Percentiles rank a stretch among this genome's conserved stretches.
Conservation (phyloP, 164 flowering plant genomes). For the Protea cynaroides region DNA sequence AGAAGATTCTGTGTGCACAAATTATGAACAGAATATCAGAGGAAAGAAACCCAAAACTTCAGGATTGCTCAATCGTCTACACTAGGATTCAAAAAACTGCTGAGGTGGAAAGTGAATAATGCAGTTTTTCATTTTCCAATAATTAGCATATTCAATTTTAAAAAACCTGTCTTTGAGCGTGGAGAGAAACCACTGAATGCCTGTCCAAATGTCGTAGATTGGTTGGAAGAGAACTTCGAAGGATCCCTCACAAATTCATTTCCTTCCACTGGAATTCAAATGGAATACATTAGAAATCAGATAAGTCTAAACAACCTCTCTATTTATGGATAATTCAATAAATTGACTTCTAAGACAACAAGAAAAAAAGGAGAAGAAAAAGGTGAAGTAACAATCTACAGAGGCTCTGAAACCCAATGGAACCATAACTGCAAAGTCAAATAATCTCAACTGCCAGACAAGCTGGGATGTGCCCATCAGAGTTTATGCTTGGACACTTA, state of each 20-base stretch:
- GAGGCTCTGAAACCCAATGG: background rate
- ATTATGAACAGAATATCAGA: constrained; percentile 2
- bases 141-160: background rate
- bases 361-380: no score
- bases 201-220: constrained; percentile 43
- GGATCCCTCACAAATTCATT: constrained; percentile 57
- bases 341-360: background rate
- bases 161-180: constrained; percentile 52
- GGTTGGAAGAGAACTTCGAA: constrained; percentile 39
- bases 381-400: background rate
- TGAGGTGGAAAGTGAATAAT: background rate
- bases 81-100: background rate
- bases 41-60: background rate
- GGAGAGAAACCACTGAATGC: constrained; percentile 47
- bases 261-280: constrained; percentile 52
- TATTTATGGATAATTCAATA: background rate
- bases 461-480: background rate
- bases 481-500: background rate
- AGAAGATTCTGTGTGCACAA: constrained; percentile 38
- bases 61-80: background rate
- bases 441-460: background rate
- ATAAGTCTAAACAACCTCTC: background rate
- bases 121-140: background rate
- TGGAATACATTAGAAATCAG: background rate
- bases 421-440: background rate